These are phyloP conservation scores for Elymus sibiricus DNA, from an alignment of 176 grass and related monocot genomes.

Conservation along the genomic window DNA sequence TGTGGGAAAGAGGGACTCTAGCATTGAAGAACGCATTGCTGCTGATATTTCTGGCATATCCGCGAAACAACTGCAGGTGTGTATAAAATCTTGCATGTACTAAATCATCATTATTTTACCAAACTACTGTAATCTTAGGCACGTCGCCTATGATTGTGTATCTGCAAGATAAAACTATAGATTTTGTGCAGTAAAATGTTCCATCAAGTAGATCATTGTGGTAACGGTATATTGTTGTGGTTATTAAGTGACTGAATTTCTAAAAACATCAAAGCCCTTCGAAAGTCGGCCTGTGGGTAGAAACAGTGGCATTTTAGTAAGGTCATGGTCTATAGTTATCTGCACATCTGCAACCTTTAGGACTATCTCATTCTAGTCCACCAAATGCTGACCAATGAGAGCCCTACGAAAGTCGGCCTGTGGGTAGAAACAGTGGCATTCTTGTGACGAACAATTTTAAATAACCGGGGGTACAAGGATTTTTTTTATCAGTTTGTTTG, in stretches of 20 bases:
- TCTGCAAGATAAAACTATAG: neutral
- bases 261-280: neutral
- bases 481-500: constrained; percentile 8
- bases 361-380: too few relatives aligned
- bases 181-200: constrained; percentile 7
- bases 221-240: neutral
- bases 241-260: neutral
- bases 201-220: neutral
- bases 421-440: too few relatives aligned
- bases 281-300: too few relatives aligned
- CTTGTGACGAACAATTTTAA: too few relatives aligned
- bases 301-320: too few relatives aligned
- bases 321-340: too few relatives aligned
- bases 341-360: too few relatives aligned
- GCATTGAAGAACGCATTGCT: constrained; percentile 50
- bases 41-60: constrained; percentile 93
- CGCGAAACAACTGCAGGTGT: constrained; percentile 79
- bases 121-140: neutral
- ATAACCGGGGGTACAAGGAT: neutral
- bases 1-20: constrained; percentile 31
- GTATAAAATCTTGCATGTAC: constrained; percentile 19
- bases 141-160: neutral
- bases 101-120: constrained; percentile 1
- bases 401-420: too few relatives aligned
- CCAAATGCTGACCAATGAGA: too few relatives aligned